Percentiles rank a stretch among this genome's conserved stretches.
Conservation (phyloP, 129 eudicot genomes). For the Chrysanthemum lavandulifolium region DNA sequence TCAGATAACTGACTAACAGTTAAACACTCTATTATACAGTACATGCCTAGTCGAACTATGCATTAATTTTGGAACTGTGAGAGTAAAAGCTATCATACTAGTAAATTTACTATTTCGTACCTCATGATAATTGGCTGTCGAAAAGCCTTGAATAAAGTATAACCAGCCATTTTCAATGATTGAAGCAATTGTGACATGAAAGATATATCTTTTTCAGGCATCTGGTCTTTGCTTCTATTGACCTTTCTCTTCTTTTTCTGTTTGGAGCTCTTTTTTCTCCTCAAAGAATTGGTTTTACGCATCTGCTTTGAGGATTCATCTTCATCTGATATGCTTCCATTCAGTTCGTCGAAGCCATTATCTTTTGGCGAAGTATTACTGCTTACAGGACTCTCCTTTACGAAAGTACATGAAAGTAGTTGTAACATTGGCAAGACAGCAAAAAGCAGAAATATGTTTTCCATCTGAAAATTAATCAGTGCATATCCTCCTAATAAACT, state of each 20-base stretch:
- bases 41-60: conserved; percentile 3
- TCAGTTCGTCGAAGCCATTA: conserved; percentile 30
- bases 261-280: conserved; percentile 66
- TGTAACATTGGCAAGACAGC: conserved; percentile 67
- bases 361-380: conserved; percentile 35
- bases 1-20: not conserved
- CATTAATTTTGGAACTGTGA: not conserved
- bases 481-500: conserved; percentile 94
- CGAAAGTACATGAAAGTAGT: conserved; percentile 75
- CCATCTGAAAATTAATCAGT: conserved; percentile 50
- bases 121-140: conserved; percentile 85
- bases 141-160: conserved; percentile 70
- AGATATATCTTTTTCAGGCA: conserved; percentile 48
- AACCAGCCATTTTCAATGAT: conserved; percentile 65
- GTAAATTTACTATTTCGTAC: conserved; percentile 35
- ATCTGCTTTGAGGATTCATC: conserved; percentile 34
- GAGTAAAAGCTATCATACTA: conserved; percentile 3
- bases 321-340: conserved; percentile 40
- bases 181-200: conserved; percentile 44
- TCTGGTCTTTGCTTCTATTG: conserved; percentile 22
- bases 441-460: conserved; percentile 68
- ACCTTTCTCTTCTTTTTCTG: conserved; percentile 38
- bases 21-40: not conserved
- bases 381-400: conserved; percentile 51
- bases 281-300: conserved; percentile 36